These are phyloP conservation scores for Penicillium lividum DNA, from an alignment of 495 filamentous ascomycete genomes.

Conservation along the genomic window DNA sequence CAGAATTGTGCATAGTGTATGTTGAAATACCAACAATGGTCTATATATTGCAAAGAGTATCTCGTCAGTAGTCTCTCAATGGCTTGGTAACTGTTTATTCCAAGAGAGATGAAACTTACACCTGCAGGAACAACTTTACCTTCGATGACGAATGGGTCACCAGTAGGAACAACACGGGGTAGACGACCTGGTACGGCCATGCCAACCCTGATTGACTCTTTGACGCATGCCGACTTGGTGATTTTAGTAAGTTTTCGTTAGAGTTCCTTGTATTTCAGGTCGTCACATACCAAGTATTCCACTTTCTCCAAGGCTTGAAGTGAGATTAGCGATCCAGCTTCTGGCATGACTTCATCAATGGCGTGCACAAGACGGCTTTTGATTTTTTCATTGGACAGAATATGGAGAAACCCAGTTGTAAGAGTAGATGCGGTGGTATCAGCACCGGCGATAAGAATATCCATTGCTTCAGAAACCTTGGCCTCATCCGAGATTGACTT, in stretches of 20 bases:
- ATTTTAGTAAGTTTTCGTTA: background rate
- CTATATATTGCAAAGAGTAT: background rate
- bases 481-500: background rate
- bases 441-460: constrained; percentile 12
- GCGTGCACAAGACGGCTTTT: background rate
- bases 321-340: background rate
- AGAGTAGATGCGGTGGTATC: constrained; percentile 13
- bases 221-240: background rate
- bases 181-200: background rate
- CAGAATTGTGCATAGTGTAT: background rate
- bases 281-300: background rate
- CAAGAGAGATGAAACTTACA: background rate
- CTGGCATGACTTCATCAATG: background rate
- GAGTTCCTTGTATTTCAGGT: background rate
- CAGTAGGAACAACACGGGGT: background rate
- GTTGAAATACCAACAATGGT: background rate
- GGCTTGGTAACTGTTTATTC: no score
- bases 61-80: background rate
- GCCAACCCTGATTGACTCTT: background rate
- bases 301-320: constrained; percentile 1
- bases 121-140: background rate
- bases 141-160: background rate
- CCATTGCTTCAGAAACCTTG: constrained; percentile 9
- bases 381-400: background rate
- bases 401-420: constrained; percentile 5